Base-by-base conservation (phyloP, 1,139 yeast species). In the Suhomyces panamericanus region DNA sequence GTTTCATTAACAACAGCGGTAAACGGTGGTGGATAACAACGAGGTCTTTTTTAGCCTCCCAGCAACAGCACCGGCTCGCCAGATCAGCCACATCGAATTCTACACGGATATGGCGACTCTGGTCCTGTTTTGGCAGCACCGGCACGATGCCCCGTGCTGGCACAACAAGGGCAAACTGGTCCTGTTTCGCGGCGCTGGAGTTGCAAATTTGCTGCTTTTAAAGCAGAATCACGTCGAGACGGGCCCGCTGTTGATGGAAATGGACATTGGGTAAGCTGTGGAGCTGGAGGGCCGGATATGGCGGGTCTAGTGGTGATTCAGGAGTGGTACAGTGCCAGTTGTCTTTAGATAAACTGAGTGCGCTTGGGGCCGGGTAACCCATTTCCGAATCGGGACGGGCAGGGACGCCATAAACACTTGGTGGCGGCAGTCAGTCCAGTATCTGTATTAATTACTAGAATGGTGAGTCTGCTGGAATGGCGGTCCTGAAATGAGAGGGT, bases 301-400 rank as follows among this genome's bases (percentile, higher is more conserved):
- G 22, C 29, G 15, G 12, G 32, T 34, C 29, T 26, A 6, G 36
- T 34, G 20, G 29, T 24, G 12, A 34, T 8, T 14, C 17, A 27
- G 26, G 36, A 20, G 36, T n/a, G n/a, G 24, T 13, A 9, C 36
- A 22, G 15, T 34, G 36, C 24, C 36, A 34, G 14, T 24, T 34
- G 29, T 6, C 22, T n/a, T 13, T 17, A 8, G 13, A 16, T 26
- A 13, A 7, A 24, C 12, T 9, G 29, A n/a, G 15, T n/a, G 17
- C 12, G 36, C 8, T 6, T 7, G 20, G 20, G 28, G 28, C 35
- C 40, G 40, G 40, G 40, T 38, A 38, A 38, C 35, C 34, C 33
- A 29, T n/a, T 28, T 29, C 40, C 40, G 13, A 22, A 38, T 38
- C 35, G 40, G 40, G 40, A 22, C 31, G 15, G 31, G 22, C 35